Evolutionary conservation across 2,329 filamentous ascomycete genomes (phyloP), one percentile per base, ranked within the genome.

Genomic region (Colletotrichum acutatum): DNA sequence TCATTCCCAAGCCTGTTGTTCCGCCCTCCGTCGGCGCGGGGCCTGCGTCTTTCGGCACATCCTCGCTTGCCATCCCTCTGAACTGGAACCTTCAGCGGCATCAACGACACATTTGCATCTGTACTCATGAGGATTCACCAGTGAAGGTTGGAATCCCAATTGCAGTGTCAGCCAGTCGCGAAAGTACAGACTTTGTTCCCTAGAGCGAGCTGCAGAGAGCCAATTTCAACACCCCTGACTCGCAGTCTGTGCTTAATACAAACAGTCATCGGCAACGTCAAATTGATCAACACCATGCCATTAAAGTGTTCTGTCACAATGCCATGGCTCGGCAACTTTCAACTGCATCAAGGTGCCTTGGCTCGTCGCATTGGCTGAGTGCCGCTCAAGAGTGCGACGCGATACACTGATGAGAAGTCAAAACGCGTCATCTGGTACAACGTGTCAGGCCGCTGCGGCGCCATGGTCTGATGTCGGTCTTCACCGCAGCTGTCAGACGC

Each of bases 401-500:
- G 42, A 49, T 49, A n/a, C 42, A 49, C 4, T 22, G 42, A 49
- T n/a, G 8, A 49, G 42, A 49, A 49, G 42, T 22, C 42, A 11
- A 49, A 49, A n/a, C 42, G 42, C 42, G 42, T 22, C 42, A 22
- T 49, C 42, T 49, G 7, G 8, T 22, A 22, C 42, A 49, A n/a
- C 42, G 42, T 49, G 22, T 22, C 7, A 9, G 16, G 32, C 37
- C 24, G 57, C 26, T 52, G 24, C 37, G 34, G 49, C 52, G 22
- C 14, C 57, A 32, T 72, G 37, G 53, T 12, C 57, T 62, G 42
- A 62, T 53, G 28, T 63, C 66, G 65, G 59, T 46, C 42, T 61
- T 69, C 65, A 54, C 66, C 58, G 58, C 32, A 32, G 54, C 49
- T 42, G 57, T n/a, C 32, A 28, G 46, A 46, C 22, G 26, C 53